Base-by-base conservation (phyloP, 2,329 filamentous ascomycete species). In the Scorias spongiosa region DNA sequence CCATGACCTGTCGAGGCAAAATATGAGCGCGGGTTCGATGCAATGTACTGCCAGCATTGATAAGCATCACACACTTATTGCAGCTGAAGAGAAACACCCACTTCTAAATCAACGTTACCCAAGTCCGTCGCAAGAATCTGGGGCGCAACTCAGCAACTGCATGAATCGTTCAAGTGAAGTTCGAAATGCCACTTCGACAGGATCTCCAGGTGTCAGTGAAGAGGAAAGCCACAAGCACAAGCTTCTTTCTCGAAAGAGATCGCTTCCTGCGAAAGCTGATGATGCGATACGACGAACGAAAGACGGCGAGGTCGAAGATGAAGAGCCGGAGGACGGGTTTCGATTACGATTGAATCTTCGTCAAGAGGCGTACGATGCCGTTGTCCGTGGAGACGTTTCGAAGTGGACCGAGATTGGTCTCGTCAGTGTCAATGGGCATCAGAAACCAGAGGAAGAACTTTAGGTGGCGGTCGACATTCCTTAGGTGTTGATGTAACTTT, bases 401-500 rank as follows among this genome's bases (percentile, higher is more conserved):
- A 44, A 47, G 5, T 60, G 57, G 55, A 48, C 48, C 12, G 47
- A 49, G 9, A 47, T 56, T n/a, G 48, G 46, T 2, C 45, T 59
- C 9, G 51, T 56, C 17, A 60, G 57, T 40, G 54, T 58, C 1
- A 41, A 46, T 28, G 56, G 57, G 1, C 56, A 58, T 39, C 49
- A 54, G 10, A 41, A 47, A 29, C 46, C 48, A 41, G 57, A 60
- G 41, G 49, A 54, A 37, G 57, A 59, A 42, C 43, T 60, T 17
- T 58, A 44, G 51, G 42, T 30, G 9, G 38, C 11, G n/a, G 34
- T 37, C 3, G 34, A 37, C 34, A 37, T 37, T 17, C 12, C 17
- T 37, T 37, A 26, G 3, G 20, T 26, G 20, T 26, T 26, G 20
- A 26, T 26, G 20, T 26, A 7, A 7, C 20, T 26, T 26, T 26